Evolutionary conservation across 305 asterid species (phyloP).

Genomic region (Fraxinus nigra): DNA sequence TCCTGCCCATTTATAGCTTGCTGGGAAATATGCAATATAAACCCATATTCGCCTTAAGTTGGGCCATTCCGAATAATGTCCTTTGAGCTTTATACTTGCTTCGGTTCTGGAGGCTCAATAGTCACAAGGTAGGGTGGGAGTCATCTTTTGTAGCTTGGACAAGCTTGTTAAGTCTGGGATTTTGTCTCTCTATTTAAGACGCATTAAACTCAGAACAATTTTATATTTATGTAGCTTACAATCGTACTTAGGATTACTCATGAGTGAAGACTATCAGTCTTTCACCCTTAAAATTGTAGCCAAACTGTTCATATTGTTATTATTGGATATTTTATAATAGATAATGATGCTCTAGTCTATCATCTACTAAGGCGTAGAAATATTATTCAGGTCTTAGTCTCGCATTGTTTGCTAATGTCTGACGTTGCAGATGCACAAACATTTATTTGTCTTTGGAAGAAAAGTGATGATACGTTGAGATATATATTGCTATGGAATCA

Average conservation of each 20-base stretch:
- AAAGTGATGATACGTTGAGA: not conserved
- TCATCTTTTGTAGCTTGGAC: not conserved
- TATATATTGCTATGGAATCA: not conserved
- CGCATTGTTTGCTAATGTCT: not conserved
- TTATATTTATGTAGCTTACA: not conserved
- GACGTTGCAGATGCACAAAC: not conserved
- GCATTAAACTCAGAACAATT: not conserved
- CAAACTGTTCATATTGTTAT: not conserved
- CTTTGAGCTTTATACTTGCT: not conserved
- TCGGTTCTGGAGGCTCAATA: not conserved
- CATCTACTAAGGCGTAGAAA: not conserved
- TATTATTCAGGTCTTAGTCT: not conserved
- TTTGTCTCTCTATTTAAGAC: not conserved
- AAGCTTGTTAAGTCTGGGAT: not conserved
- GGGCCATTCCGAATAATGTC: not conserved
- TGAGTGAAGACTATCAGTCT: not conserved
- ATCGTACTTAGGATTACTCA: not conserved
- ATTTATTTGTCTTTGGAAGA: not conserved
- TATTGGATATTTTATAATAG: not conserved
- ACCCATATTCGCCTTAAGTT: constrained; percentile 10
- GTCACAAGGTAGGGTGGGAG: not conserved
- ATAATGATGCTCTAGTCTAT: not conserved
- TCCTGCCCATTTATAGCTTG: not conserved
- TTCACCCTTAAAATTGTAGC: not conserved
- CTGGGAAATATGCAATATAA: constrained; percentile 9